phyloP scores from a whole-genome alignment of 2,329 filamentous ascomycete genomes.

The Microsporum ferrugineum region DNA sequence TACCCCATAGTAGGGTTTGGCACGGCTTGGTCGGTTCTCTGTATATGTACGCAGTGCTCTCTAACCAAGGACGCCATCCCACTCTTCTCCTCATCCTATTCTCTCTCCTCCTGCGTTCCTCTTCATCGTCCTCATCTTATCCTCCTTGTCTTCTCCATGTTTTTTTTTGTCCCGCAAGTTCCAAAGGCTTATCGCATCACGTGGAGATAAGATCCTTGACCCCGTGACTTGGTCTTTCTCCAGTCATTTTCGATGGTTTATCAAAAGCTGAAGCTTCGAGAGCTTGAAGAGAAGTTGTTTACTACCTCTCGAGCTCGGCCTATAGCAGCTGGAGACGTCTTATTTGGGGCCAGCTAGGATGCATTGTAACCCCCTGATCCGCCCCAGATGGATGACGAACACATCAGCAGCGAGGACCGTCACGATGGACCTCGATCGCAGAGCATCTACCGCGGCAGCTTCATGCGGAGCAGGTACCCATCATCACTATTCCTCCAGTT shows the following conservation, averaged over 20 bases:
- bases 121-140: neutral
- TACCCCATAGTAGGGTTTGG: too few species aligned
- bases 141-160: neutral
- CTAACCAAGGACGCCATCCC: neutral
- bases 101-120: neutral
- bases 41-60: neutral
- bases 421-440: neutral
- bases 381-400: slow-evolving; percentile 6
- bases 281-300: neutral
- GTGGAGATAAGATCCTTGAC: neutral
- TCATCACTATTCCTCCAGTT: neutral
- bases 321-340: neutral
- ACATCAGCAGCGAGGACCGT: slow-evolving; percentile 6
- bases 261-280: neutral
- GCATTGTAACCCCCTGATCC: neutral
- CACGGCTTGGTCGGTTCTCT: neutral
- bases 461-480: slow-evolving; percentile 30
- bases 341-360: neutral
- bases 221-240: neutral
- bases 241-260: neutral
- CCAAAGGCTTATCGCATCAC: neutral
- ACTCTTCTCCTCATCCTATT: neutral
- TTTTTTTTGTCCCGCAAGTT: neutral
- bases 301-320: neutral
- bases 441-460: slow-evolving; percentile 14